phyloP scores from a whole-genome alignment of 495 filamentous ascomycete species.

The Penicillium diatomitis region DNA sequence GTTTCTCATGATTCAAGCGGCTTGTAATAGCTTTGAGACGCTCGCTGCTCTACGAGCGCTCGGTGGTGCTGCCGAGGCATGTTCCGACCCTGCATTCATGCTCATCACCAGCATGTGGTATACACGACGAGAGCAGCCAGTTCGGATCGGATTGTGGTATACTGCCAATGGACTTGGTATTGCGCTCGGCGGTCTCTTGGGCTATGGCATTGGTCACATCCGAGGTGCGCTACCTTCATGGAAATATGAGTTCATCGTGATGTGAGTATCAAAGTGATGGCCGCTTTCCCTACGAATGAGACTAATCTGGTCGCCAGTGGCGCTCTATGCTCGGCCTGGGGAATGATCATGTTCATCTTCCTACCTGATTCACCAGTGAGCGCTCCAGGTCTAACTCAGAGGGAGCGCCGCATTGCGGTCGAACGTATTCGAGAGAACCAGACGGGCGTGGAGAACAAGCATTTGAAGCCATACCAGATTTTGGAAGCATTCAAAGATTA shows the following conservation, averaged over 20 bases:
- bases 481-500: conserved; percentile 48
- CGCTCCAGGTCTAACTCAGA: conserved; percentile 46
- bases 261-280: conserved; percentile 16
- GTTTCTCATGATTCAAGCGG: conserved; percentile 48
- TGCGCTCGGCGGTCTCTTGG: conserved; percentile 48
- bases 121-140: conserved; percentile 47
- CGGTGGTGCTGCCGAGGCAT: conserved; percentile 49
- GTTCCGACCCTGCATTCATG: conserved; percentile 30
- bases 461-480: conserved; percentile 50
- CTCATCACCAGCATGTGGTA: conserved; percentile 40
- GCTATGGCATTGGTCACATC: conserved; percentile 51
- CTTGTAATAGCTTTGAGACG: conserved; percentile 43
- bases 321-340: conserved; percentile 46
- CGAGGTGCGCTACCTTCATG: conserved; percentile 43
- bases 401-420: conserved; percentile 49
- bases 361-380: conserved; percentile 57
- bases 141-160: conserved; percentile 53
- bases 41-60: conserved; percentile 43
- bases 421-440: conserved; percentile 52
- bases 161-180: conserved; percentile 51
- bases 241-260: conserved; percentile 48
- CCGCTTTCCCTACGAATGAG: not conserved
- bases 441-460: conserved; percentile 58
- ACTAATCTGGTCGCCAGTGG: conserved; percentile 29
- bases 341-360: conserved; percentile 47